A percentile compares a stretch with the other conserved stretches of the same genome.
Conservation (phyloP, 768 basidiomycete genomes). For the Trametes cinnabarina region DNA sequence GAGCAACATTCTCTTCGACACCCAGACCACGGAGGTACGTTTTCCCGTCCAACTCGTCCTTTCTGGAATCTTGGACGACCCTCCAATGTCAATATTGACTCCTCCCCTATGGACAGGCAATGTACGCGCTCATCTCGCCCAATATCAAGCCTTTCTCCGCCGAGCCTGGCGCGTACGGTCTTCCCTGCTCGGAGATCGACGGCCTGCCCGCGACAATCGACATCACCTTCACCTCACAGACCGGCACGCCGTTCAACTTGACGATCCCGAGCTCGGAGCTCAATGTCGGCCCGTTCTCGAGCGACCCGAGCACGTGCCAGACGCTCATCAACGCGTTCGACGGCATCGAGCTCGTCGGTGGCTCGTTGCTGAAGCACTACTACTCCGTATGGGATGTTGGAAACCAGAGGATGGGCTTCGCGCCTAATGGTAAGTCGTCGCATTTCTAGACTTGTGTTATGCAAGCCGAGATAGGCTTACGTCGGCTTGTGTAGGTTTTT, state of each 20-base stretch:
- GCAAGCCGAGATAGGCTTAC: neutral
- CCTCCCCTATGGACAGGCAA: constrained; percentile 35
- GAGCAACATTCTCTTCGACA: constrained; percentile 52
- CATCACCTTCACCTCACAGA: constrained; percentile 52
- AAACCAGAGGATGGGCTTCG: constrained; percentile 50
- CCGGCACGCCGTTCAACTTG: constrained; percentile 49
- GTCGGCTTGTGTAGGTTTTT: neutral
- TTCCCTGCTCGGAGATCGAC: constrained; percentile 43
- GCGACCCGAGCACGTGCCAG: constrained; percentile 48
- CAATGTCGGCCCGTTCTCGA: constrained; percentile 55
- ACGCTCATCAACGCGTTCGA: constrained; percentile 61
- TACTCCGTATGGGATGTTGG: constrained; percentile 60
- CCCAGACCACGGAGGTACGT: constrained; percentile 44
- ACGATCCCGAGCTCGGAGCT: constrained; percentile 58
- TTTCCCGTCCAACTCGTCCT: neutral
- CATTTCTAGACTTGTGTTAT: neutral
- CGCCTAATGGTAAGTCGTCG: constrained; percentile 36
- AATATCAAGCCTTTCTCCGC: constrained; percentile 49
- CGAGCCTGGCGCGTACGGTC: constrained; percentile 55
- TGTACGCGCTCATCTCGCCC: constrained; percentile 58
- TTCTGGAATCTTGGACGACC: too few species aligned
- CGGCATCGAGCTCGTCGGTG: constrained; percentile 49
- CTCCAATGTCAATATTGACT: neutral
- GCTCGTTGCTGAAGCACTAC: constrained; percentile 57
- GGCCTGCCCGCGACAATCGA: constrained; percentile 51